phyloP scores from a whole-genome alignment of 495 filamentous ascomycete genomes.

The Neurospora sp. region DNA sequence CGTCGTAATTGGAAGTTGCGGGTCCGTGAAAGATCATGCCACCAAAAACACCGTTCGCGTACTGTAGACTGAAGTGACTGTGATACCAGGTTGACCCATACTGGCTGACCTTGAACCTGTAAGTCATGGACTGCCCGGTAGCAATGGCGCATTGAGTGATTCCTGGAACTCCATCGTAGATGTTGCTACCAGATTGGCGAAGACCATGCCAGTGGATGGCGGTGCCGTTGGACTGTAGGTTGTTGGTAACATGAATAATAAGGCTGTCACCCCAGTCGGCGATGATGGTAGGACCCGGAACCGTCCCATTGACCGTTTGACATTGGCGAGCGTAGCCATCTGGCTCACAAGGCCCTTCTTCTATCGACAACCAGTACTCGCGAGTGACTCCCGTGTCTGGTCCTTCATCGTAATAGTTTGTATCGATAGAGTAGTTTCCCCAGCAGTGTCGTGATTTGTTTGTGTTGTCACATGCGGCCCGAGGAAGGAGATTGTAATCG shows the following conservation, averaged over 20 bases:
- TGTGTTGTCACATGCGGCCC: conserved; percentile 4
- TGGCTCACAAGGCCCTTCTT: conserved; percentile 23
- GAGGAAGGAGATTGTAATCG: background rate
- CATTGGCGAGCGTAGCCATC: conserved; percentile 43
- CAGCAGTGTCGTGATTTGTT: conserved; percentile 12
- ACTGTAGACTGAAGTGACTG: conserved; percentile 38
- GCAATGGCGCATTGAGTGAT: conserved; percentile 25
- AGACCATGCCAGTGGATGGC: conserved; percentile 28
- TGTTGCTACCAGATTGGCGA: conserved; percentile 14
- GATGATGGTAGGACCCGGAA: conserved; percentile 46
- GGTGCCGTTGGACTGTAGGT: conserved; percentile 16
- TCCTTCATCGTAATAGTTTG: conserved; percentile 14
- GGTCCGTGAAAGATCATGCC: conserved; percentile 44
- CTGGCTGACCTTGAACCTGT: conserved; percentile 16
- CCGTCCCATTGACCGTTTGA: conserved; percentile 45
- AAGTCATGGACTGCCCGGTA: conserved; percentile 18
- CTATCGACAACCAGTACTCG: conserved; percentile 19
- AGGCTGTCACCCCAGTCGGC: conserved; percentile 39
- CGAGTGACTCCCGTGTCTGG: conserved; percentile 2
- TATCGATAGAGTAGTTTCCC: conserved; percentile 12
- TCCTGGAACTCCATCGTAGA: conserved; percentile 22
- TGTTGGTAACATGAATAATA: conserved; percentile 22
- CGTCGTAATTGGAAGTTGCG: conserved; percentile 33
- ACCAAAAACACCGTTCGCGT: conserved; percentile 32
- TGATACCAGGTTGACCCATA: conserved; percentile 37